Evolutionary conservation across 164 flowering plant genomes (phyloP).

Genomic region (Vitis riparia): DNA sequence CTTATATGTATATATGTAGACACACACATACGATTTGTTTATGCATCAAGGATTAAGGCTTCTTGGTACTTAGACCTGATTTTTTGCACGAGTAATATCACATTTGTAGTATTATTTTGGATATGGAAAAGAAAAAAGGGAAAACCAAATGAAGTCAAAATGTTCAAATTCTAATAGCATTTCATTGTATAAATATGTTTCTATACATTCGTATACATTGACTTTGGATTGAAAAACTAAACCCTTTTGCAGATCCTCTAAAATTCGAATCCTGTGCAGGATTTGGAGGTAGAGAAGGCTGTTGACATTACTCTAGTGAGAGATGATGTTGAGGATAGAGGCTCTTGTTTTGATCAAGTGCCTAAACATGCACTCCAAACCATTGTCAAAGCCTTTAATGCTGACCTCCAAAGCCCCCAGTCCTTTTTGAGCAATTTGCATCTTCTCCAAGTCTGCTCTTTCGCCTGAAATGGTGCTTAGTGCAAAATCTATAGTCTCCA

Average conservation of each 20-base stretch:
- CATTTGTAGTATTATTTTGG: no score
- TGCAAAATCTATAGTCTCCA: conserved; percentile 18
- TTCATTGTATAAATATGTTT: no score
- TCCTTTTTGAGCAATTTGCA: conserved; percentile 12
- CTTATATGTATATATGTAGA: no score
- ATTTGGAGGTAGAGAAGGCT: conserved; percentile 1
- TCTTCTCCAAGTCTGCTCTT: conserved; percentile 6
- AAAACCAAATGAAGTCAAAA: no score
- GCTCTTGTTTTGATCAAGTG: conserved; percentile 39
- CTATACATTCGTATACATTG: no score
- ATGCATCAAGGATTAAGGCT: no score
- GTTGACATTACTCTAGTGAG: conserved; percentile 15
- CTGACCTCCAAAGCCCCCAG: conserved; percentile 31
- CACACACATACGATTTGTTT: no score
- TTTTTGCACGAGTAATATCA: no score
- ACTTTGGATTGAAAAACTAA: neutral
- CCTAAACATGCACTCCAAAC: conserved; percentile 39
- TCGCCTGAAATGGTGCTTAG: neutral
- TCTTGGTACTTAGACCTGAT: no score
- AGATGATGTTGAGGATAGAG: conserved; percentile 38
- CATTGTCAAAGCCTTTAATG: conserved; percentile 30
- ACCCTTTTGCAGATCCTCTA: conserved; percentile 11
- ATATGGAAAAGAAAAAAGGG: no score
- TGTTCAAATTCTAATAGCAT: no score
- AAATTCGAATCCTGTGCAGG: conserved; percentile 18